A percentile compares a stretch with the other conserved stretches of the same genome.
phyloP scores from a whole-genome alignment of 805 yeast genomes.

The Wickerhamiella shivajii region DNA sequence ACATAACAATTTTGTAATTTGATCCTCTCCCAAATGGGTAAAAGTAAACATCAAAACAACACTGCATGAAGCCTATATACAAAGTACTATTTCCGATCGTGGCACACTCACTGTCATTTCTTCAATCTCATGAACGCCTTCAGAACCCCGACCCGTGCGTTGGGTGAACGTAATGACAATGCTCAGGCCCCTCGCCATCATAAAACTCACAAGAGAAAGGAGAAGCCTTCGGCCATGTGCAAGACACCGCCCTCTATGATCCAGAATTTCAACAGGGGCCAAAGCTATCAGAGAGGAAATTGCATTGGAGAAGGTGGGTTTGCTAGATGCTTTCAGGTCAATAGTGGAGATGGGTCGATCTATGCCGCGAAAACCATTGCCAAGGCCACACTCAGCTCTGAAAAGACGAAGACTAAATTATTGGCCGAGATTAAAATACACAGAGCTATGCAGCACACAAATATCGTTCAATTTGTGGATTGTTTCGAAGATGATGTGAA shows the following conservation, averaged over 20 bases:
- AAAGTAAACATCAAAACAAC: too few relatives aligned
- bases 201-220: conserved; percentile 46
- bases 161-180: conserved; percentile 8
- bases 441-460: conserved; percentile 73
- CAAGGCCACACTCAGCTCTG: conserved; percentile 79
- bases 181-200: too few relatives aligned
- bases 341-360: conserved; percentile 66
- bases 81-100: too few relatives aligned
- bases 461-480: conserved; percentile 83
- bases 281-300: conserved; percentile 78
- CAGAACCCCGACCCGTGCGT: conserved; percentile 8
- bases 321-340: conserved; percentile 96
- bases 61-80: too few relatives aligned
- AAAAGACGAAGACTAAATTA: conserved; percentile 64
- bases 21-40: too few relatives aligned
- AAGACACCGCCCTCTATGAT: conserved; percentile 94
- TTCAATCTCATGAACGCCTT: conserved; percentile 4
- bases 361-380: conserved; percentile 98
- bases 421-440: conserved; percentile 92
- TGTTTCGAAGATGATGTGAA: conserved; percentile 95
- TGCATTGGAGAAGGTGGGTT: conserved; percentile 97
- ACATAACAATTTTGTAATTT: too few relatives aligned
- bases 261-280: conserved; percentile 69
- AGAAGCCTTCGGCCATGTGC: conserved; percentile 78
- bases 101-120: neutral